Percentiles rank a stretch among this genome's conserved stretches.
Conservation (phyloP, 495 filamentous ascomycete species). For the Glonium stellatum region DNA sequence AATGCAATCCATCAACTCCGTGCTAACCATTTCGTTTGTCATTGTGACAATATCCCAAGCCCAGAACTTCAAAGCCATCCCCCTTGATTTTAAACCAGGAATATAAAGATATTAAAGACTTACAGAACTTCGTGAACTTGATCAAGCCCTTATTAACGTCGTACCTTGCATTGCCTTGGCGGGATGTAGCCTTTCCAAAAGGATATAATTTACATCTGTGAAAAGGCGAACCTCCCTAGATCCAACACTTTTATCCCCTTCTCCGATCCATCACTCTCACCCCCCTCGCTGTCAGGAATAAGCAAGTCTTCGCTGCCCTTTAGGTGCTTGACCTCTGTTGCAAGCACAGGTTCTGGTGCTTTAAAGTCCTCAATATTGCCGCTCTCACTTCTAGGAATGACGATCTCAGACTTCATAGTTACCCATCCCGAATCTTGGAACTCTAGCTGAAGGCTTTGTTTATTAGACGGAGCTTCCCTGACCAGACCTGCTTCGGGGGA, state of each 20-base stretch:
- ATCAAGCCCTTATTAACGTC: not conserved
- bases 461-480: not conserved
- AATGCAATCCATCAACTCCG: too few species aligned
- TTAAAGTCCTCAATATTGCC: not conserved
- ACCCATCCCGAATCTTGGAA: constrained; percentile 8
- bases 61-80: not conserved
- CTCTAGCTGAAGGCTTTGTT: not conserved
- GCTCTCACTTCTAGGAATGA: constrained; percentile 10
- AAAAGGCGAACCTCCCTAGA: constrained; percentile 35
- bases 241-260: constrained; percentile 23
- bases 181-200: not conserved
- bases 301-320: constrained; percentile 73
- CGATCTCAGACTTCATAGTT: constrained; percentile 17
- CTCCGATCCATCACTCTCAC: constrained; percentile 33
- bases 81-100: not conserved
- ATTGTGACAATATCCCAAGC: too few species aligned
- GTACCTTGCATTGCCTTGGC: not conserved
- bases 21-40: too few species aligned
- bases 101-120: not conserved
- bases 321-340: constrained; percentile 31
- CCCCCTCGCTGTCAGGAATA: constrained; percentile 60
- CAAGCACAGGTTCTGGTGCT: constrained; percentile 10
- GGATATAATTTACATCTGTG: not conserved
- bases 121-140: not conserved
- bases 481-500: not conserved